Conservation (phyloP, 2,329 filamentous ascomycete genomes). For the Sarocladiaceae sp. region DNA sequence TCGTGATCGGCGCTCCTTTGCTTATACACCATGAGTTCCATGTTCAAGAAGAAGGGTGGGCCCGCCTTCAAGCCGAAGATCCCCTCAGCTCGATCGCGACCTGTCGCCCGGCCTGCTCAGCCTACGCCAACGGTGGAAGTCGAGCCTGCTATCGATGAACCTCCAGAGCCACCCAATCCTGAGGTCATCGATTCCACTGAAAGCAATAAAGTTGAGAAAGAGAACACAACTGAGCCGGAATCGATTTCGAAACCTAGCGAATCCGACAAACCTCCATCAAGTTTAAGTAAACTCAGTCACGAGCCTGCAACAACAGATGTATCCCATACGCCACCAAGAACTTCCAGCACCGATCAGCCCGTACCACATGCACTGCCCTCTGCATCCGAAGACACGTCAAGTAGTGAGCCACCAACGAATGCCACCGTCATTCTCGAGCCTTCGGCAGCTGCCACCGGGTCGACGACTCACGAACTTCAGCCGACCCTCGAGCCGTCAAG, state of each 20-base stretch:
- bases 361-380: not conserved
- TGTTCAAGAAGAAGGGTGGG: constrained; percentile 63
- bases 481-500: not conserved
- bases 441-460: not conserved
- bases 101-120: constrained; percentile 26
- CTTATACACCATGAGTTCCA: constrained; percentile 52
- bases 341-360: not conserved
- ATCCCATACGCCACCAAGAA: not conserved
- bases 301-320: not conserved
- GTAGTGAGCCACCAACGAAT: not conserved
- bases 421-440: not conserved
- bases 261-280: not conserved
- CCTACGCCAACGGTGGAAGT: not conserved
- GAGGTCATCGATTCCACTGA: not conserved
- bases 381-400: not conserved
- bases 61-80: constrained; percentile 68
- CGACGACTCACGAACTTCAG: not conserved
- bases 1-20: constrained; percentile 1
- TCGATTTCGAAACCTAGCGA: not conserved
- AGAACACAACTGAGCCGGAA: not conserved
- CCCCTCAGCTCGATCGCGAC: constrained; percentile 48
- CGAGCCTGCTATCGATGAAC: not conserved
- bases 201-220: not conserved
- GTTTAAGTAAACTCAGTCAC: no score
- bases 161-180: not conserved